These are phyloP conservation scores for Apiotrichum brassicae DNA, from an alignment of 1,284 basidiomycete species.

Conservation along the genomic window DNA sequence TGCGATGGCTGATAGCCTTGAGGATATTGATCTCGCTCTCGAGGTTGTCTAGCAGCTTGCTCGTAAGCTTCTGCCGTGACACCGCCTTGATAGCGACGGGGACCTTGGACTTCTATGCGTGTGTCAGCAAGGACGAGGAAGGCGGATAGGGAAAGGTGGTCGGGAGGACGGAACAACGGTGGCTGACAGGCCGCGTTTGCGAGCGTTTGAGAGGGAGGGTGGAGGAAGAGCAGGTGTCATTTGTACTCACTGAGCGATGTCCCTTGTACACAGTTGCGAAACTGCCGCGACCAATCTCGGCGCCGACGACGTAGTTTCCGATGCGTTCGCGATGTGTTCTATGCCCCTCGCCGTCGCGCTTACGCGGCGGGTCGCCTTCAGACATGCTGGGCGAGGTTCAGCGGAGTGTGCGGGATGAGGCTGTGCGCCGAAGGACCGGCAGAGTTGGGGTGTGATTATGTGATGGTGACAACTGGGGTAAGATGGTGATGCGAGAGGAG, in stretches of 20 bases:
- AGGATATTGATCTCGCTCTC: constrained; percentile 97
- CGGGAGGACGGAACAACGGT: no score
- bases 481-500: no score
- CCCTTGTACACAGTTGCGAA: constrained; percentile 96
- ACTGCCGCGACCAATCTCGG: constrained; percentile 64
- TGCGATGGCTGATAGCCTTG: constrained; percentile 84
- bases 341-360: constrained; percentile 15
- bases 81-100: constrained; percentile 95
- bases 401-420: no score
- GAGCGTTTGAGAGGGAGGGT: not conserved
- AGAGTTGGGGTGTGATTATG: no score
- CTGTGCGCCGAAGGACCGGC: no score
- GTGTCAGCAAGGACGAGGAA: no score
- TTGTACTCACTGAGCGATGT: constrained; percentile 66
- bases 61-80: constrained; percentile 75
- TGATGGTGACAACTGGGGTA: no score
- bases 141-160: no score
- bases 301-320: constrained; percentile 51
- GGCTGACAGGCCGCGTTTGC: not conserved
- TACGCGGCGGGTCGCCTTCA: constrained; percentile 14
- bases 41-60: constrained; percentile 92
- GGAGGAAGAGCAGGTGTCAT: not conserved
- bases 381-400: constrained; percentile 7
- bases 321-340: constrained; percentile 33
- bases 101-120: constrained; percentile 67